Percentiles rank a stretch among this genome's conserved stretches.
These are phyloP conservation scores for Xylariaceae sp. DNA, from an alignment of 2,329 filamentous ascomycete species.

Conservation along the genomic window DNA sequence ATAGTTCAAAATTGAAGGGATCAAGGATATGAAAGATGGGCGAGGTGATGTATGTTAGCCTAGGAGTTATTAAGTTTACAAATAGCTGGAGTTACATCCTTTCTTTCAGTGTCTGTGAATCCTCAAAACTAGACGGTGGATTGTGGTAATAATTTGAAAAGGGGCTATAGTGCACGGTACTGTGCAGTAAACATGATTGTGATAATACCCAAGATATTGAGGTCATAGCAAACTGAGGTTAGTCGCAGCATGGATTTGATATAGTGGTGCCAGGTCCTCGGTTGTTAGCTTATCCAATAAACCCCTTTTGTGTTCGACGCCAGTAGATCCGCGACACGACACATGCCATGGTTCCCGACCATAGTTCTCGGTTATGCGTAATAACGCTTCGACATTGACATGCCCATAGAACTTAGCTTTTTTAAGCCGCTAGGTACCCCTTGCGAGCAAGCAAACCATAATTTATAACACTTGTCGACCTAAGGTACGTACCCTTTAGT, in stretches of 20 bases:
- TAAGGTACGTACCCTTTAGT: no score
- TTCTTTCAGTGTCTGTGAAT: not conserved
- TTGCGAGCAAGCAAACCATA: not conserved
- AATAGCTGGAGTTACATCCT: not conserved
- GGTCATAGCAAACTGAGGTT: no score
- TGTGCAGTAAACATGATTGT: no score
- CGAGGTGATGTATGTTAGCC: not conserved
- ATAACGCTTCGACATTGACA: not conserved
- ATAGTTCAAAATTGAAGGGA: not conserved
- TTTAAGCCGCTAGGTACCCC: not conserved
- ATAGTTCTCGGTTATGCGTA: not conserved
- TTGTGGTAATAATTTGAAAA: not conserved
- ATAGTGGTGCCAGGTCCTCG: no score
- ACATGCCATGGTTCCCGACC: no score
- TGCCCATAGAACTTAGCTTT: not conserved
- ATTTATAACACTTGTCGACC: not conserved
- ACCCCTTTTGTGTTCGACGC: no score
- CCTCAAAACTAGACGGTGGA: not conserved
- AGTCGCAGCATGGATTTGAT: no score
- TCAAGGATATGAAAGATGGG: not conserved
- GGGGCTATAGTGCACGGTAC: not conserved
- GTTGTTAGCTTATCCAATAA: no score
- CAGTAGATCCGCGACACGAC: no score
- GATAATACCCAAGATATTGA: no score
- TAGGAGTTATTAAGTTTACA: not conserved